Base-by-base conservation (phyloP, 2,329 filamentous ascomycete genomes). In the Domatiomyces globalis region DNA sequence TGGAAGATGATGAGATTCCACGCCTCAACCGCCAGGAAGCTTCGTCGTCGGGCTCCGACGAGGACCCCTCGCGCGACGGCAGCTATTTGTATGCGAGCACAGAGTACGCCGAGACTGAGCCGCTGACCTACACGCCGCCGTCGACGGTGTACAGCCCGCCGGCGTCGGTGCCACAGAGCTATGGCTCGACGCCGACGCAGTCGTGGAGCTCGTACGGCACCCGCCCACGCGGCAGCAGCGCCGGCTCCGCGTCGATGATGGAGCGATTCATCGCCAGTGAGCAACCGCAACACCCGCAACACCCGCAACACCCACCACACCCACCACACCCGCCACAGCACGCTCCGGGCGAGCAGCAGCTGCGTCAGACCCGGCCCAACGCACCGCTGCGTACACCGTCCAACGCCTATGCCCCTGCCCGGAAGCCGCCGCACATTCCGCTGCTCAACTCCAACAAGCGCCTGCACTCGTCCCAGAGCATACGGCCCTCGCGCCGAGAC, bases 311-410 rank as follows among this genome's bases (percentile, higher is more conserved):
- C 8, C 45, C 46, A 43, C 51, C 47, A 33, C 22, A 42, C 15
- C 45, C n/a, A 18, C 45, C 46, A 39, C n/a, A 43, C n/a, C 46
- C 49, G 18, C 51, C 45, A 43, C 43, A 45, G 29, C 29, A 33
- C 22, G 22, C 22, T 25, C 22, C 22, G 6, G 22, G 18, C 6
- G 53, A 9, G 43, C 56, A 49, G 22, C 70, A 71, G 15, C 51
- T 63, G 50, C 72, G 82, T 61, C 74, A 77, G 22, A 80, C 84
- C 61, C 78, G 85, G 58, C 84, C 85, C 15, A 75, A 78, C 5
- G 81, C 74, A 20, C 84, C 85, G 17, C 76, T 78, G 50, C 75
- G 85, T 62, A 88, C 84, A 4, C 84, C 84, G 1, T 90, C 85
- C 27, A 86, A 76, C 65, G 88, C 86, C 29, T 92, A 92, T 65